Base-by-base conservation (phyloP, 768 basidiomycete genomes). In the Pulveroboletus sp. region DNA sequence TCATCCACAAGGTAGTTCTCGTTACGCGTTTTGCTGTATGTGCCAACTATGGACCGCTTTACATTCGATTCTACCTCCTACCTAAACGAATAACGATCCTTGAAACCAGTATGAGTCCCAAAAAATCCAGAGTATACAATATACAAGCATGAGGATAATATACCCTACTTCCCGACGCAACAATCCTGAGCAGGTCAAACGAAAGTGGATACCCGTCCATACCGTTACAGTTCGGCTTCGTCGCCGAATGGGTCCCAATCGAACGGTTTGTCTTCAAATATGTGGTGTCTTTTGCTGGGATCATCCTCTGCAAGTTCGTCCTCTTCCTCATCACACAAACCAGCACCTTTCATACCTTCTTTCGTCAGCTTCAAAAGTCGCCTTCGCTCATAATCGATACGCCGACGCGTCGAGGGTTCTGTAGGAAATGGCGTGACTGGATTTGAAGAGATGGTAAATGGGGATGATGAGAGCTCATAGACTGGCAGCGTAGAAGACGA, bases 201-300 rank as follows among this genome's bases (percentile, higher is more conserved):
- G 11, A 31, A 10, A 44, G 17, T 4, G 11, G 26, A 42, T 53
- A 14, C 1, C 26, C 1, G 4, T 28, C 10, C 31, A 6, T 31
- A 37, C 27, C 17, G 24, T 43, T 39, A 66, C 18, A 66, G 8
- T 10, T 68, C 66, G 2, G 5, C 49, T 39, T 68, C 66, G 35
- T 68, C 62, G 3, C 53, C 57, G 6, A 66, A 66, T 14, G 66
- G 65, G 31, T 66, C 64, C 65, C 61, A 66, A 41, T 66, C 65
- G 14, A 58, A 59, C 1, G 66, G 64, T 36, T 66, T 68, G 46
- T 66, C 65, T 42, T 52, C 50, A 13, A 55, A 55, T 41, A 65
- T 65, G 24, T 50, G 63, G 24, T 68, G 57, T 26, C 54, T 51
- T 31, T 56, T 55, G 6, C 38, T 45, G 6, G 17, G 50, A 8